Percentiles rank a stretch among this genome's conserved stretches.
Conservation (phyloP, 305 asterid species). For the Fraxinus nigra region DNA sequence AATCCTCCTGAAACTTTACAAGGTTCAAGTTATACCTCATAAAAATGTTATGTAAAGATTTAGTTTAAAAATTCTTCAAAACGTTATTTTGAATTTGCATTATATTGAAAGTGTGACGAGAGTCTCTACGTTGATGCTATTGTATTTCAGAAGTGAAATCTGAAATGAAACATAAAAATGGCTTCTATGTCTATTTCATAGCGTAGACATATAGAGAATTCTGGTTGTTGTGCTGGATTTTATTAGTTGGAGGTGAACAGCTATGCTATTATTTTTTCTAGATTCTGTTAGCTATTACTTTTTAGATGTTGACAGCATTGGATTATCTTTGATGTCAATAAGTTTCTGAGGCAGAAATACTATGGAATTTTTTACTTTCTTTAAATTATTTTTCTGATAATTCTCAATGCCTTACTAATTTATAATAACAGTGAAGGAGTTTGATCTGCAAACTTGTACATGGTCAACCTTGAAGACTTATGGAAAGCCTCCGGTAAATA, state of each 20-base stretch:
- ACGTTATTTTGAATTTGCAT: slow-evolving; percentile 4
- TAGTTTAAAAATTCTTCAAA: neutral
- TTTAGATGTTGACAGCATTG: neutral
- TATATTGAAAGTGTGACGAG: slow-evolving; percentile 19
- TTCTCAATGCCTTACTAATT: slow-evolving; percentile 24
- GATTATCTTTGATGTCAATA: neutral
- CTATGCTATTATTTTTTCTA: slow-evolving; percentile 13
- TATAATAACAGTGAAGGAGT: slow-evolving; percentile 74
- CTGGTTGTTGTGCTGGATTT: neutral
- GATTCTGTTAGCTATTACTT: neutral
- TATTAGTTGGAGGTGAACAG: slow-evolving; percentile 11
- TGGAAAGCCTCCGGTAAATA: slow-evolving; percentile 90
- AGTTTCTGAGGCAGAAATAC: slow-evolving; percentile 1
- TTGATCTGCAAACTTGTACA: slow-evolving; percentile 70
- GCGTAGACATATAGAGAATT: neutral
- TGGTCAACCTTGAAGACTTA: slow-evolving; percentile 96
- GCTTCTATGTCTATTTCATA: slow-evolving; percentile 6
- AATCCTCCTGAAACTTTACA: slow-evolving; percentile 79
- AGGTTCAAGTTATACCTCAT: slow-evolving; percentile 48
- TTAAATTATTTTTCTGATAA: slow-evolving; percentile 21
- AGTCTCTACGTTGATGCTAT: slow-evolving; percentile 12
- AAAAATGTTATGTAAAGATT: neutral
- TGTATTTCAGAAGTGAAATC: slow-evolving; percentile 14
- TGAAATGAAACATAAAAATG: neutral
- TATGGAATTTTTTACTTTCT: slow-evolving; percentile 1